A percentile compares a stretch with the other conserved stretches of the same genome.
These are phyloP conservation scores for Acacia crassicarpa DNA, from an alignment of 306 rosid species.

Conservation along the genomic window DNA sequence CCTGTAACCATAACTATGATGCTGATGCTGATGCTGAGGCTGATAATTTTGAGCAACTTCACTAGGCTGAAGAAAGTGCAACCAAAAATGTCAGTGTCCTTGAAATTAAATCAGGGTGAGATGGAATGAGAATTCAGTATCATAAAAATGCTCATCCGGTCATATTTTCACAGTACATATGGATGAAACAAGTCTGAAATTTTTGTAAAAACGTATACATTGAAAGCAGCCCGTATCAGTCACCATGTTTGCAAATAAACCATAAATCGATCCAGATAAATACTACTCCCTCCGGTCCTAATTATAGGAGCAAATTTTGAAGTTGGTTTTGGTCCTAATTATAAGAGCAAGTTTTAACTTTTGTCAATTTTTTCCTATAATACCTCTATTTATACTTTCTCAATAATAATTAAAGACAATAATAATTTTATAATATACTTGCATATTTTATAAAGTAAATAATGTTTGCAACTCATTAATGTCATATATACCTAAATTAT, in stretches of 20 bases:
- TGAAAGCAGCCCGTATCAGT: slow-evolving; percentile 10
- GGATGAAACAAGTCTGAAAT: slow-evolving; percentile 8
- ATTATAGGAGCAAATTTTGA: too few relatives aligned
- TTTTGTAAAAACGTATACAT: background rate
- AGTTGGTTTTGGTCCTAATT: too few relatives aligned
- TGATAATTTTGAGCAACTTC: slow-evolving; percentile 51
- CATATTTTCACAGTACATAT: background rate
- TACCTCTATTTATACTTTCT: too few relatives aligned
- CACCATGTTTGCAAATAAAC: slow-evolving; percentile 17
- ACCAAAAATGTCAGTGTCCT: slow-evolving; percentile 30
- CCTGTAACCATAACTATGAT: slow-evolving; percentile 54
- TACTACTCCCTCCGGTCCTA: too few relatives aligned
- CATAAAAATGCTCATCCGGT: background rate
- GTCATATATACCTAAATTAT: too few relatives aligned
- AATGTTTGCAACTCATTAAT: too few relatives aligned
- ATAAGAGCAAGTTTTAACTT: too few relatives aligned
- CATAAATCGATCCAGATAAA: slow-evolving; percentile 11
- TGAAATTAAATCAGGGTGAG: background rate
- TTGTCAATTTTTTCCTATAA: too few relatives aligned
- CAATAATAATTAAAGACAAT: too few relatives aligned
- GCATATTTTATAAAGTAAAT: too few relatives aligned
- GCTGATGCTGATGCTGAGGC: slow-evolving; percentile 32
- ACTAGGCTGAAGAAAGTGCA: slow-evolving; percentile 53
- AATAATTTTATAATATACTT: too few relatives aligned
- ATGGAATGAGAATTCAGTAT: background rate